Evolutionary conservation across 176 grass and related monocot species (phyloP).

Genomic region (Pontederia paniculata): DNA sequence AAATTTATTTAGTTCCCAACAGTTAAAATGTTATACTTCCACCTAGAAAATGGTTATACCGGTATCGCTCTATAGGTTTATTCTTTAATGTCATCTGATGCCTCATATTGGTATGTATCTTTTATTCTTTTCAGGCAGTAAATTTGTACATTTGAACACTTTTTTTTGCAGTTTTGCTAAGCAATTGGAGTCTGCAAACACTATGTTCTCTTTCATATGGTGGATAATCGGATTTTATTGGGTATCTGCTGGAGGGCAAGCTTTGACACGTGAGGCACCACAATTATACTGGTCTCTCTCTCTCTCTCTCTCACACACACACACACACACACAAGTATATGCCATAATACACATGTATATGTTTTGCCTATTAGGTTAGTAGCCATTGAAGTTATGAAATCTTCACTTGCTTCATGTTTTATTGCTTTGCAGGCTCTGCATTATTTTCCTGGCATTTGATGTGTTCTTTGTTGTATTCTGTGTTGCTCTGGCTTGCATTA

Average conservation of each 20-base stretch:
- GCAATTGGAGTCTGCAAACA: conserved; percentile 32
- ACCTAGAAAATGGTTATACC: background rate
- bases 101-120: background rate
- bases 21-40: too few species aligned
- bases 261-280: conserved; percentile 21
- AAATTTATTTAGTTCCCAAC: too few species aligned
- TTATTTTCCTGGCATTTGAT: conserved; percentile 36
- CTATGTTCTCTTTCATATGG: conserved; percentile 35
- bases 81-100: background rate
- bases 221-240: conserved; percentile 43
- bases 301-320: too few species aligned
- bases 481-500: conserved; percentile 24
- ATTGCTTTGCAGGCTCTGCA: conserved; percentile 24
- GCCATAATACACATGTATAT: too few species aligned
- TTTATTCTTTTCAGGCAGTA: background rate
- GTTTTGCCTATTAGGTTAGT: too few species aligned
- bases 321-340: background rate
- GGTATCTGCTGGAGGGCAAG: conserved; percentile 29
- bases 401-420: conserved; percentile 1
- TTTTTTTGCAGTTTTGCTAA: conserved; percentile 21
- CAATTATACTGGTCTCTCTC: conserved; percentile 31
- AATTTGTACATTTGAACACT: conserved; percentile 8
- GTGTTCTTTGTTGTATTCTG: conserved; percentile 39
- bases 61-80: too few species aligned
- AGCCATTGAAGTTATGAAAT: too few species aligned